Conservation (phyloP, 2,329 filamentous ascomycete genomes). For the Diaporthe batatas region DNA sequence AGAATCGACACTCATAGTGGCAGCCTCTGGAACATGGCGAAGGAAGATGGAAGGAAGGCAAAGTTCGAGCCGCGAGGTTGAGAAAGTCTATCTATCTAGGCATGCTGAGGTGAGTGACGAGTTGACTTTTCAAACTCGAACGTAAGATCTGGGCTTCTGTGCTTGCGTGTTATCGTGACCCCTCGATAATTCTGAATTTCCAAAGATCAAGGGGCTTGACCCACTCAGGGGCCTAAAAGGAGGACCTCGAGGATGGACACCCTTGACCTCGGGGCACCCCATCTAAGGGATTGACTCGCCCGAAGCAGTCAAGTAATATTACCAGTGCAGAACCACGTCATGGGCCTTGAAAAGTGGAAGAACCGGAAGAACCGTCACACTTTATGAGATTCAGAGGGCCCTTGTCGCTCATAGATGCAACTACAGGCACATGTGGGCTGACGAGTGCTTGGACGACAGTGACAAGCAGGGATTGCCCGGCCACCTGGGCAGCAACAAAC, state of each 20-base stretch:
- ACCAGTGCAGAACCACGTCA: neutral
- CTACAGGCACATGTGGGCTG: neutral
- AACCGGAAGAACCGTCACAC: neutral
- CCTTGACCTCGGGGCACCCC: neutral
- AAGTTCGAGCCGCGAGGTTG: neutral
- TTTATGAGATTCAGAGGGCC: neutral
- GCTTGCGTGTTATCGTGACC: neutral
- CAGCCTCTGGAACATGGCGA: neutral
- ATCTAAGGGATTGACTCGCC: neutral
- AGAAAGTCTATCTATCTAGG: neutral
- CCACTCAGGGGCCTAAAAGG: neutral
- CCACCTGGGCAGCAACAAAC: neutral
- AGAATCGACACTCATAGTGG: too few species aligned
- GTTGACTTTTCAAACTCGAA: neutral
- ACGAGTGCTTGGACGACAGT: neutral
- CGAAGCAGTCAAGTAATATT: slow-evolving; percentile 17
- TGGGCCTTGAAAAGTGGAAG: neutral
- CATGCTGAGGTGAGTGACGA: neutral
- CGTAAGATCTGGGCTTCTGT: neutral
- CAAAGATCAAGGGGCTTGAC: slow-evolving; percentile 25
- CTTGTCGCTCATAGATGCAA: neutral
- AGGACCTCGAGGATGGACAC: neutral
- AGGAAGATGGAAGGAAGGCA: neutral
- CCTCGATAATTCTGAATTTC: slow-evolving; percentile 1
- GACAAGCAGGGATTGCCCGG: slow-evolving; percentile 35